Base-by-base conservation (phyloP, 1,284 basidiomycete species). In the Malassezia sp. region DNA sequence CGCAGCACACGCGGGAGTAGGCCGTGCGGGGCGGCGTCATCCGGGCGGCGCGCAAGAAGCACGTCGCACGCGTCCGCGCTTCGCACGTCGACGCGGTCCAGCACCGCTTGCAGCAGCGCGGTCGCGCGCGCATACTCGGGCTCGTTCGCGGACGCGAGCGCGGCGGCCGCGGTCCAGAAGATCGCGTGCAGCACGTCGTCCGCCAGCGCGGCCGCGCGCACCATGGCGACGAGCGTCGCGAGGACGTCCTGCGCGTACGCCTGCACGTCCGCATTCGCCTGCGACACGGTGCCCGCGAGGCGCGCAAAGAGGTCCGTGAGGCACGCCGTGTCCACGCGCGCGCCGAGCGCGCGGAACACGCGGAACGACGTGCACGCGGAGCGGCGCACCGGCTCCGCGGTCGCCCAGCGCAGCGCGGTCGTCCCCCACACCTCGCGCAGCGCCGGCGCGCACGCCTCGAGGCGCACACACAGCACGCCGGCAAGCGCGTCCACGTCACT, bases 351-450 rank as follows among this genome's bases (percentile, higher is more conserved):
- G 29, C 87, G 80, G 72, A 88, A 88, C n/a, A 87, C 76, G 67
- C 93, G 87, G 54, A 95, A 76, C 2, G 89, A 91, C 24, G 87
- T 79, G 72, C 85, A 87, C 0, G 90, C 88, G 23, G 83, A 80
- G 39, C 82, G 81, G 30, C 86, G 79, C 51, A 89, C 85, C 4
- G 86, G 83, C 59, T 85, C 89, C 1, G 82, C 78, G 3, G 86
- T 87, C 2, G 86, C 84, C 83, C 90, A 93, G 26, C 76, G 73
- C 49, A 93, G 73, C 2, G 86, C 84, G 23, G 86, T 63, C 5
- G 80, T 79, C 5, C 85, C 86, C 82, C 90, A 89, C 39, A 79
- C 75, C 53, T 84, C 79, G 22, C 79, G 75, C 29, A 91, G 52
- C 21, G 24, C 28, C 10, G 43, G 29, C 26, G 46, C 47, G 42